Evolutionary conservation across 139 green algal genomes (phyloP).

Genomic region (Coccomyxa sp.): DNA sequence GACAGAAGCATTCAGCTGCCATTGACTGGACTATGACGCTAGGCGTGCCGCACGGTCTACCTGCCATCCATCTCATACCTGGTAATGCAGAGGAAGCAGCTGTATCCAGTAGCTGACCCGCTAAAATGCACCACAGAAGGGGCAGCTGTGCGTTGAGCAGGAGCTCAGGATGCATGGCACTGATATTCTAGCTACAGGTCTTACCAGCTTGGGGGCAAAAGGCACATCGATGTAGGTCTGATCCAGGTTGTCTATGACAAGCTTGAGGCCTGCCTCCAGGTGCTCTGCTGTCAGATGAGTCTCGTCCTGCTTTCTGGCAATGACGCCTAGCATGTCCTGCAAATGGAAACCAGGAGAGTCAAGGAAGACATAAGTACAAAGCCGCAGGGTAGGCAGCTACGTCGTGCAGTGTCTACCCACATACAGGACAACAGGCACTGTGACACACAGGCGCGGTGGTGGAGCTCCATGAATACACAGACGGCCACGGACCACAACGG

Average conservation of each 20-base stretch:
- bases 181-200: too few relatives aligned
- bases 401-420: too few relatives aligned
- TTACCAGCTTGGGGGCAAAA: constrained; percentile 8
- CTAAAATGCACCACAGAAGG: background rate
- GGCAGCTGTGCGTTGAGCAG: background rate
- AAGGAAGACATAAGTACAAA: background rate
- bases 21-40: too few relatives aligned
- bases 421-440: background rate
- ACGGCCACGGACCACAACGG: too few relatives aligned
- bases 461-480: too few relatives aligned
- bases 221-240: constrained; percentile 3
- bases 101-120: background rate
- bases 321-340: constrained; percentile 9
- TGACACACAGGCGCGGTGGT: too few relatives aligned
- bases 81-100: background rate
- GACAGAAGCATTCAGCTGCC: background rate
- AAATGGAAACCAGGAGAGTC: background rate
- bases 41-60: too few relatives aligned
- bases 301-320: background rate
- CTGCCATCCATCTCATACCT: too few relatives aligned
- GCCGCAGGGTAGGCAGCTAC: background rate
- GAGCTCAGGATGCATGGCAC: too few relatives aligned
- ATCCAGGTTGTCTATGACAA: constrained; percentile 4
- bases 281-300: background rate
- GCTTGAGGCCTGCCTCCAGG: background rate